Evolutionary conservation across 2,329 filamentous ascomycete species (phyloP), one percentile per base, ranked within the genome.

Genomic region (Aspergillus costaricaensis): DNA sequence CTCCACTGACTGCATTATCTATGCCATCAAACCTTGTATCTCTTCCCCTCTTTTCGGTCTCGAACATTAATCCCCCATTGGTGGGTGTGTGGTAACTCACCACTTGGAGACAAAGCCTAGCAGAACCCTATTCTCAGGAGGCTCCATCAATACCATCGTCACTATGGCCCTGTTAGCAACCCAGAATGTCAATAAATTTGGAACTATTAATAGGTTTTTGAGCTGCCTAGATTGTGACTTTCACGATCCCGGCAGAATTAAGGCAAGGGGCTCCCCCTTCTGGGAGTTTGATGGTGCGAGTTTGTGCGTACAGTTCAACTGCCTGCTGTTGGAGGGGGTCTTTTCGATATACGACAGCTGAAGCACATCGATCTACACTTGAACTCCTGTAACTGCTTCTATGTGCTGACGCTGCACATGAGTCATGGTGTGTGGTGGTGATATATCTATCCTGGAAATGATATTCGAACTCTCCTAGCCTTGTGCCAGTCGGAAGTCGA

Each of bases 401-500:
- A 19, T n/a, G 23, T n/a, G 47, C 30, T 15, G n/a, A 50, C 9
- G n/a, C 44, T n/a, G 23, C 44, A 49, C 30, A 27, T 49, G 44
- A 49, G 23, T 50, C 47, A 44, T 53, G 51, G 30, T 15, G 23
- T 47, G 15, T 36, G 53, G 39, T 55, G 41, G n/a, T 44, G 43
- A 27, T 21, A 19, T 47, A 19, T 47, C 23, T 15, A 30, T 30
- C 53, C n/a, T 47, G 39, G 39, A 32, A 32, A 44, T 44, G 53
- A 43, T 27, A 30, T 9, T 32, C 41, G 39, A 8, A 7, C 1
- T 14, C 44, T 21, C 44, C 19, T 9, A 19, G 30, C 39, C 43
- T 8, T 43, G 19, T 55, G 25, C 53, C 41, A 23, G 39, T 19
- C 53, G 53, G 53, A 44, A 55, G 25, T 47, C 39, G 12, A 55